A percentile compares a stretch with the other conserved stretches of the same genome.
Evolutionary conservation across 1,284 basidiomycete species (phyloP).

Genomic region (Schizophyllum amplum): DNA sequence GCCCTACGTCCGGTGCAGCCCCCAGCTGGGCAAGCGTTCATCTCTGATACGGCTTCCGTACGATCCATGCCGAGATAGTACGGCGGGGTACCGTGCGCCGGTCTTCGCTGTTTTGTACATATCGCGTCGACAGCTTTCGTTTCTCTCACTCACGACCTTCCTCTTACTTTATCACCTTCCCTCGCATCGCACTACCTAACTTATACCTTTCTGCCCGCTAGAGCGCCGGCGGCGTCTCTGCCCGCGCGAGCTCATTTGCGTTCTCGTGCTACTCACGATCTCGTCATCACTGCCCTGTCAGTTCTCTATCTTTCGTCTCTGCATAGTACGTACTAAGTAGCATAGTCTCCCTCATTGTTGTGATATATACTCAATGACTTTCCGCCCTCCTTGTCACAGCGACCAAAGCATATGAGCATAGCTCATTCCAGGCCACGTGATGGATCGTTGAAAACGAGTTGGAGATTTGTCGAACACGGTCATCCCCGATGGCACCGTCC

Average conservation of each 20-base stretch:
- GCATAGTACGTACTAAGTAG: not conserved
- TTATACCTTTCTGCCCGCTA: not conserved
- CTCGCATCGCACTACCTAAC: not conserved
- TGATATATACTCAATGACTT: not conserved
- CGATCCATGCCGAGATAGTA: constrained; percentile 29
- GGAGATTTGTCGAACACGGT: too few relatives aligned
- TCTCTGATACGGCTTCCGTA: constrained; percentile 36
- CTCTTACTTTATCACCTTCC: not conserved
- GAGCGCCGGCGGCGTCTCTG: not conserved
- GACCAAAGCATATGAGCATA: too few relatives aligned
- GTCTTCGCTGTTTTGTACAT: constrained; percentile 1
- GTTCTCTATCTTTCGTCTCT: not conserved
- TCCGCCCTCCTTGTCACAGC: too few relatives aligned
- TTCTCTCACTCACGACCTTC: not conserved
- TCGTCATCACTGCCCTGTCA: not conserved
- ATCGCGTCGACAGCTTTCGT: not conserved
- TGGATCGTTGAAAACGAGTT: too few relatives aligned
- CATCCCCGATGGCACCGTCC: too few relatives aligned
- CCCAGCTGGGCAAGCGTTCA: constrained; percentile 22
- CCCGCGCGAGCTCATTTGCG: not conserved
- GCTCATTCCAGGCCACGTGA: too few relatives aligned
- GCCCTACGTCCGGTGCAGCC: constrained; percentile 42
- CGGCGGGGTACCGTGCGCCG: not conserved
- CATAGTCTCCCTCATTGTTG: not conserved
- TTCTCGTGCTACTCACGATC: not conserved